These are phyloP conservation scores for Closterium sp. DNA, from an alignment of 139 green algal species.

Conservation along the genomic window DNA sequence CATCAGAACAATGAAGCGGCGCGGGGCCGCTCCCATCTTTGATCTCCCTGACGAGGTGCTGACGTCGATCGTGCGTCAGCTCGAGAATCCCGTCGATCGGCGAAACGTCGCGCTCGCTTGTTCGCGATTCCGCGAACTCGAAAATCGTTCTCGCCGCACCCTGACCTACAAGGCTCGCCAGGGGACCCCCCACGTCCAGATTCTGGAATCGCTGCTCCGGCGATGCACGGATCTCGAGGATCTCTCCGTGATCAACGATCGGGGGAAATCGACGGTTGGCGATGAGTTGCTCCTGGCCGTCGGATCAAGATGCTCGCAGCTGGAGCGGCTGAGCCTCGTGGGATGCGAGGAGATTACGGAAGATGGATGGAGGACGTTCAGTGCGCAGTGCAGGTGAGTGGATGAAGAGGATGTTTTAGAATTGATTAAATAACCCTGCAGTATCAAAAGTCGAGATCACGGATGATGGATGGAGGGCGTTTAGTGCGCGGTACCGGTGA, in stretches of 20 bases:
- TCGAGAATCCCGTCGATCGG: neutral
- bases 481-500: neutral
- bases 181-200: neutral
- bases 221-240: neutral
- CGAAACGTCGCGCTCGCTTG: neutral
- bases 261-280: neutral
- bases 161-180: neutral
- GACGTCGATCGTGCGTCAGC: neutral
- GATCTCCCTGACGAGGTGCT: neutral
- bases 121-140: neutral
- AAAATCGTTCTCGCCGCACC: neutral
- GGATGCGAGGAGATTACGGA: neutral
- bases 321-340: neutral
- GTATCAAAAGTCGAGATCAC: too few relatives aligned
- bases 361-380: neutral
- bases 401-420: too few relatives aligned
- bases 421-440: too few relatives aligned
- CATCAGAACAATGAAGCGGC: neutral
- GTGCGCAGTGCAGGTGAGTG: neutral
- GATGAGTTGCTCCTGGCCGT: neutral
- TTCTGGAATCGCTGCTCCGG: neutral
- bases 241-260: neutral
- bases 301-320: neutral
- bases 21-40: neutral
- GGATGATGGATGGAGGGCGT: neutral